Conservation (phyloP, 306 rosid genomes). For the Mimosa bimucronata region DNA sequence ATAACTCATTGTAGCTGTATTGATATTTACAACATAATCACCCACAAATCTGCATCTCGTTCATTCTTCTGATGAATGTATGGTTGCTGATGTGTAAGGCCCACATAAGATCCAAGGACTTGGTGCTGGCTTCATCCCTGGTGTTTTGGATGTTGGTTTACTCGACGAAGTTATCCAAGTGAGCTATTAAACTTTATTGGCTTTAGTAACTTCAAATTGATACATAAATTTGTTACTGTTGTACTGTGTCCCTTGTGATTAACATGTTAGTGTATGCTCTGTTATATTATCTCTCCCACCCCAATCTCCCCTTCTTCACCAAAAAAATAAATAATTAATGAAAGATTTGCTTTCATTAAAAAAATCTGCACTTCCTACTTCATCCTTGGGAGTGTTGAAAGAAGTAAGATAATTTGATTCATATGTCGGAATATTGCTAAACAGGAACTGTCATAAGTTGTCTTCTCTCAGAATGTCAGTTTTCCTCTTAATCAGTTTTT, state of each 20-base stretch:
- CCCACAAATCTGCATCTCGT: not conserved
- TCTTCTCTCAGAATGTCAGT: slow-evolving; percentile 8
- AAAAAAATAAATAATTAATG: not conserved
- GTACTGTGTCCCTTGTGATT: not conserved
- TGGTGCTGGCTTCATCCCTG: slow-evolving; percentile 98
- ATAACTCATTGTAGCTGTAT: not conserved
- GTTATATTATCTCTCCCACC: slow-evolving; percentile 4
- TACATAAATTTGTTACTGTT: not conserved
- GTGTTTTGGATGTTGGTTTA: slow-evolving; percentile 72
- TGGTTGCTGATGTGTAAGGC: slow-evolving; percentile 53
- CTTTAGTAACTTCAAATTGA: not conserved
- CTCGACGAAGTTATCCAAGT: slow-evolving; percentile 90
- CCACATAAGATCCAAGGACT: slow-evolving; percentile 99
- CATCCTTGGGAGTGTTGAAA: slow-evolving; percentile 4
- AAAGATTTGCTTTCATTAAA: not conserved
- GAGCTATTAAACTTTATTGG: slow-evolving; percentile 43
- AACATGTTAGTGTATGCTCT: slow-evolving; percentile 2
- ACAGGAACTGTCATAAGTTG: slow-evolving; percentile 6
- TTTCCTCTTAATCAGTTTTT: not conserved
- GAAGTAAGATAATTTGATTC: slow-evolving; percentile 11
- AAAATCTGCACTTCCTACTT: not conserved
- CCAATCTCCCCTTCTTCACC: not conserved
- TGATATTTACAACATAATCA: slow-evolving; percentile 12
- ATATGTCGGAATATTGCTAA: not conserved
- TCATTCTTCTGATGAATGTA: slow-evolving; percentile 39